A percentile compares a stretch with the other conserved stretches of the same genome.
Evolutionary conservation across 2,329 filamentous ascomycete genomes (phyloP).

Genomic region (Ascomycota sp.): DNA sequence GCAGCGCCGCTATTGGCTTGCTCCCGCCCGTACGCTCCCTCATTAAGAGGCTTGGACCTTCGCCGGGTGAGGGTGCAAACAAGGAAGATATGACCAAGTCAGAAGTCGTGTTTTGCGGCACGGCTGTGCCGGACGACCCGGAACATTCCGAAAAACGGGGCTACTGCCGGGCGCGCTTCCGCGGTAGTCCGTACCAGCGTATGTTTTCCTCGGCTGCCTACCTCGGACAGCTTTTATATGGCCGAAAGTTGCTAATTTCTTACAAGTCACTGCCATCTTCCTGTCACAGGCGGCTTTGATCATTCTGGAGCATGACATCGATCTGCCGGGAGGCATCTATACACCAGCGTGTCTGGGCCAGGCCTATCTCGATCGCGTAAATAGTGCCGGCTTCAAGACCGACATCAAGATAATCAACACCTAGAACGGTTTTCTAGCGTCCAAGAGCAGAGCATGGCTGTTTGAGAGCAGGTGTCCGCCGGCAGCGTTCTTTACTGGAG

Average conservation of each 20-base stretch:
- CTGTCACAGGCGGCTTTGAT: constrained; percentile 41
- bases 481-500: too few relatives aligned
- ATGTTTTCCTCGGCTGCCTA: constrained; percentile 12
- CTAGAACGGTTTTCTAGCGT: not conserved
- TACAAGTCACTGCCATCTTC: constrained; percentile 39
- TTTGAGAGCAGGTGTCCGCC: too few relatives aligned
- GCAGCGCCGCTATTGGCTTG: constrained; percentile 20
- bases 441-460: too few relatives aligned
- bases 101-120: constrained; percentile 37
- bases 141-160: constrained; percentile 22
- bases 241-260: not conserved
- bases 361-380: constrained; percentile 38
- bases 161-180: constrained; percentile 29
- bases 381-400: constrained; percentile 37
- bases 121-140: constrained; percentile 38
- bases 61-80: constrained; percentile 32
- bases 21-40: constrained; percentile 23
- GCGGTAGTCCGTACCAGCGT: constrained; percentile 44
- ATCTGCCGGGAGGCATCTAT: constrained; percentile 42
- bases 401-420: constrained; percentile 20
- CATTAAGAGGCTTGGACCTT: constrained; percentile 19
- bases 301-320: constrained; percentile 37
- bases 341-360: constrained; percentile 52
- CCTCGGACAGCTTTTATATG: not conserved
- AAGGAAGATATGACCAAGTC: constrained; percentile 33